Conservation (phyloP, 352 stramenopile species). For the Pythium aristosporum region DNA sequence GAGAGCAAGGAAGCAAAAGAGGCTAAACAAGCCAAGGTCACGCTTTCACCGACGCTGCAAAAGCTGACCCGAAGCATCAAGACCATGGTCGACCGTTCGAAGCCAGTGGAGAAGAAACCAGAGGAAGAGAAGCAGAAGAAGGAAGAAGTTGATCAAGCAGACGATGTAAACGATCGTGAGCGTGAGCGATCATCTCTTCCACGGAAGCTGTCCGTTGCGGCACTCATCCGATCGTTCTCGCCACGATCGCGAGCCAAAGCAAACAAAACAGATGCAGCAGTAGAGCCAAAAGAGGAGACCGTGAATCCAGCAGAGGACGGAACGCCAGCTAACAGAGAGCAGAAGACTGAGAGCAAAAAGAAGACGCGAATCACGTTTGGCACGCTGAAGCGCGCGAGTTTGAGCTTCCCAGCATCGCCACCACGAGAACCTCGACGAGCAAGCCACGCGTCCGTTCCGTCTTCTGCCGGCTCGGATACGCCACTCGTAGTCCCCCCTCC, state of each 20-base stretch:
- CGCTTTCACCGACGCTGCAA: neutral
- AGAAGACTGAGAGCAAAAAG: constrained; percentile 19
- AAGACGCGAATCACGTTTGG: constrained; percentile 35
- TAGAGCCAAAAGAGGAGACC: neutral
- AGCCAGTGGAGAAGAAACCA: neutral
- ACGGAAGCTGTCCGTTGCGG: constrained; percentile 18
- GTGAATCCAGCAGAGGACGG: neutral
- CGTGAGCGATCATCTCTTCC: neutral
- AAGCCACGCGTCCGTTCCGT: neutral
- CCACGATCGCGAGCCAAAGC: constrained; percentile 18
- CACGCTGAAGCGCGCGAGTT: constrained; percentile 45
- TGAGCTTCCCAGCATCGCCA: constrained; percentile 23
- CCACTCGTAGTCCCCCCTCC: neutral
- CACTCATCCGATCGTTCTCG: constrained; percentile 25
- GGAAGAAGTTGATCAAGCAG: neutral
- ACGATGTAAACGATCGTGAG: neutral
- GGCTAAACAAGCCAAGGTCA: neutral
- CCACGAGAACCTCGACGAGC: neutral
- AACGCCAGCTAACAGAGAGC: neutral
- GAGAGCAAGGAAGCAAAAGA: neutral
- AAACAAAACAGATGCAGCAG: neutral
- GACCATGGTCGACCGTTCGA: neutral
- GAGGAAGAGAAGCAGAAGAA: neutral
- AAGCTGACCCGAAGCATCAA: constrained; percentile 4
- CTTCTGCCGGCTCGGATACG: neutral